Base-by-base conservation (phyloP, 2,329 filamentous ascomycete species). In the Cadophora gregata region DNA sequence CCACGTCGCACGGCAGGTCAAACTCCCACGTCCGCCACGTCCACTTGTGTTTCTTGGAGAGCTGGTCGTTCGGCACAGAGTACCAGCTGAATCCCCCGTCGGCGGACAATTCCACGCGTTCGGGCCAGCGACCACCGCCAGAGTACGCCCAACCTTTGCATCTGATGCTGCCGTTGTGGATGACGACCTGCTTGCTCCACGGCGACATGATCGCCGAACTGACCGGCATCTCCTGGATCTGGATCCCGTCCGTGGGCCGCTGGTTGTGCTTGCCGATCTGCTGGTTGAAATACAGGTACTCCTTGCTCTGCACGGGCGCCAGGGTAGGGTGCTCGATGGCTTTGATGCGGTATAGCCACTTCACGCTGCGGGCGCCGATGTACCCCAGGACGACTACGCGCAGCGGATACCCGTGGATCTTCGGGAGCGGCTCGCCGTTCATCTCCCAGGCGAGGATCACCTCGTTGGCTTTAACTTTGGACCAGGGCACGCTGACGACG, bases 191-290 rank as follows among this genome's bases (percentile, higher is more conserved):
- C 69, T 67, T 67, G 59, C 65, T 74, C 71, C 85, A 91, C 0
- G 75, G 75, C 7, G 55, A 75, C 92, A 89, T 72, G 65, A 91
- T 88, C 59, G 89, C 89, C 66, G 86, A 89, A 33, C 88, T 89
- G 21, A 92, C 84, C 1, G 89, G 87, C 80, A 90, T 85, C 72
- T 90, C 88, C 70, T 91, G 69, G 33, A 70, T 91, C 88, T 88
- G 88, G 90, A 73, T 89, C 85, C 51, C 84, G 90, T 91, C 69
- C 84, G 85, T 68, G 89, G 88, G 0, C 87, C 88, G 55, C 87
- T 86, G 19, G 68, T 91, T 91, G 71, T 91, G 87, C 77, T 91
- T 91, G 12, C 88, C 89, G 0, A 88, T 79, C 75, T 92, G 89
- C 12, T 87, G 87, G 1, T 85, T 86, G 75, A 89, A 93, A 77